Evolutionary conservation across 768 basidiomycete species (phyloP), one percentile per base, ranked within the genome.

Genomic region (Polyporus arcularius): DNA sequence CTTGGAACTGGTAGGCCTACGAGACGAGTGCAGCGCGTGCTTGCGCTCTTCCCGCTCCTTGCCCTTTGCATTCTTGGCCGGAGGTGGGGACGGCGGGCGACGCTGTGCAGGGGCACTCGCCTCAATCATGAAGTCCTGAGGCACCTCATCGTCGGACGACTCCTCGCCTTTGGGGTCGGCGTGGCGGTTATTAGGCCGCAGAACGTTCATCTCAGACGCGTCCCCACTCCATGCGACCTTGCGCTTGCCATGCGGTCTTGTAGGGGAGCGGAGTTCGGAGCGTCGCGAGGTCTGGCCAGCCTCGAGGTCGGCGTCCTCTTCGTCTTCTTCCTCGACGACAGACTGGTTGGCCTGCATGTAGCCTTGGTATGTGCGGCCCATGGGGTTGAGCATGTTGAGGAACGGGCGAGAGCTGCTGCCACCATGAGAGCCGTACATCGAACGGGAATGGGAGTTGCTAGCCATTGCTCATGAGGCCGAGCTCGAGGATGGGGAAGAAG

Each of bases 71-170:
- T 45, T 60, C 16, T 48, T 59, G 43, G 54, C 46, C 3, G 68
- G 65, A 0, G 72, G 53, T 31, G 53, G 41, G 28, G 53, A 55
- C 21, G 65, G 46, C 18, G 67, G 57, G 55, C 68, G 56, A 54
- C 75, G 71, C 47, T 60, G 43, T 16, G 64, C 62, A 10, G 74
- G 81, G n/a, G 82, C 71, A 45, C 83, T 74, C 41, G 89, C 84
- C 73, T 94, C 92, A 65, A 94, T 87, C 84, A 92, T 88, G 68
- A 94, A 89, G 70, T 88, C 90, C 69, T 89, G 87, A 0, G 92
- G 92, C 2, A 90, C 90, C 71, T 94, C 92, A 57, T 89, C 92
- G 66, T 94, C 92, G 8, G 88, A 89, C 31, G 82, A 81, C 52
- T 89, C 86, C 50, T 81, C 80, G 45, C 79, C 79, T 59, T 79